Conservation (phyloP, 345 rosid genomes). For the Camelina sativa region DNA sequence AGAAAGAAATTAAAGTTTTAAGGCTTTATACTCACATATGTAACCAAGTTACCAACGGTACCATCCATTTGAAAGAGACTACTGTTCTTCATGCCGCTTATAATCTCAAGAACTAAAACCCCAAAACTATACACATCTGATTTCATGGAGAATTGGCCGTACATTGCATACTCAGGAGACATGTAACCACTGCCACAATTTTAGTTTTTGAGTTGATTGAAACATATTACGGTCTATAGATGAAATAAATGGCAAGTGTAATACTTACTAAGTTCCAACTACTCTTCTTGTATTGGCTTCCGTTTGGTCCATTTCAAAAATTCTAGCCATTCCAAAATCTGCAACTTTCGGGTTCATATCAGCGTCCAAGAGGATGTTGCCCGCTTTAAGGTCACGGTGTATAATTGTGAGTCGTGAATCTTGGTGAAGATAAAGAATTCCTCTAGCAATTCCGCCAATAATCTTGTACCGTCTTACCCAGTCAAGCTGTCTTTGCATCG, state of each 20-base stretch:
- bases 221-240: too few relatives aligned
- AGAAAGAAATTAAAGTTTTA: background rate
- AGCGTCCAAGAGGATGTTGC: constrained; percentile 55
- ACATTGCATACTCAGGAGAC: constrained; percentile 44
- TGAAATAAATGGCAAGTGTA: background rate
- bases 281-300: constrained; percentile 49
- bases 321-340: constrained; percentile 66
- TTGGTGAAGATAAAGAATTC: constrained; percentile 45
- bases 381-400: constrained; percentile 62
- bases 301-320: constrained; percentile 43
- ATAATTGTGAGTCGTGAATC: constrained; percentile 58
- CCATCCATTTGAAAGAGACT: constrained; percentile 22
- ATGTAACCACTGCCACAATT: constrained; percentile 39
- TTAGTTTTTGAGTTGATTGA: too few relatives aligned
- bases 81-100: constrained; percentile 39
- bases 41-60: constrained; percentile 17
- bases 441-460: constrained; percentile 51
- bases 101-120: constrained; percentile 40
- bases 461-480: constrained; percentile 53
- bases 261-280: constrained; percentile 60
- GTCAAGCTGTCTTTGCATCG: constrained; percentile 32
- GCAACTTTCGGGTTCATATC: constrained; percentile 64
- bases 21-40: constrained; percentile 41
- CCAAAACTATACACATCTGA: constrained; percentile 48
- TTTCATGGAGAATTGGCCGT: constrained; percentile 40